Base-by-base conservation (phyloP, 163 green algal species). In the Scenedesmus sp. region DNA sequence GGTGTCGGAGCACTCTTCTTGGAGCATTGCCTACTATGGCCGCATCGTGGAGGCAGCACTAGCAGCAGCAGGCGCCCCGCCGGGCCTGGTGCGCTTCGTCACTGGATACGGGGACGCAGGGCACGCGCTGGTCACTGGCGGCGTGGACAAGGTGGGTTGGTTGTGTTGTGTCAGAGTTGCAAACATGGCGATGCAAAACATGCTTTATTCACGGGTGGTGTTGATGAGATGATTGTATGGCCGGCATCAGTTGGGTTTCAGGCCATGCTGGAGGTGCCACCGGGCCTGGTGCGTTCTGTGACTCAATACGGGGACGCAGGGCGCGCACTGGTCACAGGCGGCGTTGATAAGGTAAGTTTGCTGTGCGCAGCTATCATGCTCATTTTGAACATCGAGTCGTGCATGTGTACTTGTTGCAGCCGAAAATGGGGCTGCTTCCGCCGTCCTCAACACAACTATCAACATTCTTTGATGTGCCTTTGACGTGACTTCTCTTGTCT, bases 1-100 rank as follows among this genome's bases (percentile, higher is more conserved):
- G 97, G 97, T 99, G 20, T 99, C 97, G 57, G 98, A 99, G 95
- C 96, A 99, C 92, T 96, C 97, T 23, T 98, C 95, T 52, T 99
- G 98, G 98, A 84, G 84, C 76, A 94, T 95, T 10, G 82, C 91
- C 20, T 98, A 97, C 93, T 99, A 99, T 93, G 91, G 92, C 52
- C 94, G 95, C 54, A 96, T 98, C 89, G 98, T 99, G 83, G 84
- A 96, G 1, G 96, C 97, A 54, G 96, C 97, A 10, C 96, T 99
- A 81, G 93, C 94, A 34, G 97, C 97, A 0, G 96, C 93, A 16
- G 98, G 97, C 15, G 98, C 98, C 0, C 98, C 98, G 0, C 16
- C 88, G 0, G 95, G 98, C 88, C 96, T 99, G 60, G 97, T 99
- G n/a, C 97, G 98, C 93, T 97, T 99, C 90, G 96, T 99, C 26